A percentile compares a stretch with the other conserved stretches of the same genome.
These are phyloP conservation scores for Monotropa hypopitys DNA, from an alignment of 179 eudicot species.

Conservation along the genomic window DNA sequence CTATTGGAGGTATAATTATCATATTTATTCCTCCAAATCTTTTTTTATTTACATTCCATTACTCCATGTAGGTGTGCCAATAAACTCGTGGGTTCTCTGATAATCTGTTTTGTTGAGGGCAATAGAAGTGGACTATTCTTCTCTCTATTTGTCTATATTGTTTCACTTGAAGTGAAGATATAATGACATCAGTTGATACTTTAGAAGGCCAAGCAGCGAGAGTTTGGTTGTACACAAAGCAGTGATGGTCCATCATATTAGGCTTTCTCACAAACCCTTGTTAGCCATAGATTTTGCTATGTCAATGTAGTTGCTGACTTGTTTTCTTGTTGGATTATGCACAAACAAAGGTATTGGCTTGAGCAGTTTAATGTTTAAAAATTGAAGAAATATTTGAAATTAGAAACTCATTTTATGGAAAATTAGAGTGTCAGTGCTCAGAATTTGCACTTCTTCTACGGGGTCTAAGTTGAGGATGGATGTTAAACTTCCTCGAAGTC, in stretches of 20 bases:
- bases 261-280: not conserved
- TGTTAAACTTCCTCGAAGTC: too few species aligned
- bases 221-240: not conserved
- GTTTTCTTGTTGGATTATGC: not conserved
- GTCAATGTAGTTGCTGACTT: not conserved
- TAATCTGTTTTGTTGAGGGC: not conserved
- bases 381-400: not conserved
- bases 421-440: not conserved
- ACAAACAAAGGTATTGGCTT: not conserved
- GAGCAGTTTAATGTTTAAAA: not conserved
- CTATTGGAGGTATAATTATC: slow-evolving; percentile 58
- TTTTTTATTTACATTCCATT: not conserved
- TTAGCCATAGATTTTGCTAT: not conserved
- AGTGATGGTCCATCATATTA: not conserved
- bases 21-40: not conserved
- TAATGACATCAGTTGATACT: not conserved
- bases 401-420: not conserved
- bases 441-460: not conserved
- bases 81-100: not conserved
- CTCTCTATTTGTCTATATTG: not conserved
- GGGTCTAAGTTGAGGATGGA: not conserved
- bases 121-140: not conserved
- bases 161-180: not conserved
- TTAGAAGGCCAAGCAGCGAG: not conserved
- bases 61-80: not conserved